These are phyloP conservation scores for Leucaena leucocephala DNA, from an alignment of 306 rosid species.

Conservation along the genomic window DNA sequence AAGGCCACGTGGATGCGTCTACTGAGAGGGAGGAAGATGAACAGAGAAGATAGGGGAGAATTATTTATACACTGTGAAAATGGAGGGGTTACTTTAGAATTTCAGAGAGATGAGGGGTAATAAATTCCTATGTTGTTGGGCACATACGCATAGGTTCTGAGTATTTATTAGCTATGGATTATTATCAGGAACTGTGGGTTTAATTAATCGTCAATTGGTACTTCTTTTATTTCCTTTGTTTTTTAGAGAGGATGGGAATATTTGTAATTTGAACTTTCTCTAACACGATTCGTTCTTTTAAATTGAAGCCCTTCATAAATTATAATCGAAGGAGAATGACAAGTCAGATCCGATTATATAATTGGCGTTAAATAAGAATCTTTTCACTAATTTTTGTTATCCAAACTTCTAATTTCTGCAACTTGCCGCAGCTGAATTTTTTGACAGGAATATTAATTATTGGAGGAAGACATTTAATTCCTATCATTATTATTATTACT, in stretches of 20 bases:
- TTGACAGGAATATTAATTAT: too few relatives aligned
- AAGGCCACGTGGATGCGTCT: not conserved
- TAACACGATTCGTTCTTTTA: too few relatives aligned
- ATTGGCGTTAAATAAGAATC: too few relatives aligned
- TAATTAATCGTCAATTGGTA: slow-evolving; percentile 28
- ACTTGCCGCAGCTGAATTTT: too few relatives aligned
- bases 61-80: not conserved
- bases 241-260: slow-evolving; percentile 37
- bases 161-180: slow-evolving; percentile 38
- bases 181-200: not conserved
- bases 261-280: slow-evolving; percentile 35
- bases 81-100: slow-evolving; percentile 26
- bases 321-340: too few relatives aligned
- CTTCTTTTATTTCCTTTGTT: slow-evolving; percentile 4
- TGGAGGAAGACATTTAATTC: too few relatives aligned
- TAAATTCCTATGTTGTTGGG: slow-evolving; percentile 31
- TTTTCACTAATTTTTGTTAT: too few relatives aligned
- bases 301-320: too few relatives aligned
- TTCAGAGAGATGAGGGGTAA: slow-evolving; percentile 14
- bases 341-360: too few relatives aligned
- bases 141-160: slow-evolving; percentile 35
- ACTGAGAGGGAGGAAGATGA: not conserved
- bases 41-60: not conserved
- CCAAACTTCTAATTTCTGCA: too few relatives aligned
- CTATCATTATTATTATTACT: too few relatives aligned